Percentiles rank a stretch among this genome's conserved stretches.
Evolutionary conservation across 164 flowering plant genomes (phyloP).

Genomic region (Dillenia turbinata): DNA sequence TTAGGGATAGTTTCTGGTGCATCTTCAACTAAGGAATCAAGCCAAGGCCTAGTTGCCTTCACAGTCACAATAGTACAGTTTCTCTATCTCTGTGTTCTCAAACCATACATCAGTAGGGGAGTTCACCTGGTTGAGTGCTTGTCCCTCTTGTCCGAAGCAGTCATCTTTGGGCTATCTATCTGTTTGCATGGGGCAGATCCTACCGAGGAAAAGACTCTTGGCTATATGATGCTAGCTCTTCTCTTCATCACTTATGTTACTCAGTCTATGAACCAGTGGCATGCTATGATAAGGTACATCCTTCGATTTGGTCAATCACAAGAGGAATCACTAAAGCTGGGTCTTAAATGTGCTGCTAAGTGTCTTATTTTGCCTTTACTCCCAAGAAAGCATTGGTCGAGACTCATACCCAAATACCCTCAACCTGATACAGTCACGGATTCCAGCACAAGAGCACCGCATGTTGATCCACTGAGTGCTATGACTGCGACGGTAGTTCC

Average conservation of each 20-base stretch:
- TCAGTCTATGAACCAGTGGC: slow-evolving; percentile 54
- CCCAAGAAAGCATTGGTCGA: slow-evolving; percentile 46
- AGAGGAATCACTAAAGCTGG: slow-evolving; percentile 35
- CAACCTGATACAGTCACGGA: slow-evolving; percentile 37
- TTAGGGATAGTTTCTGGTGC: slow-evolving; percentile 46
- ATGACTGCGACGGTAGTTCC: slow-evolving; percentile 58
- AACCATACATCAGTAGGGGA: slow-evolving; percentile 47
- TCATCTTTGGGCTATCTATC: slow-evolving; percentile 37
- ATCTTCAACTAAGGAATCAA: slow-evolving; percentile 20
- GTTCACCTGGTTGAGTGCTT: slow-evolving; percentile 43
- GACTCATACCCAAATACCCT: slow-evolving; percentile 20
- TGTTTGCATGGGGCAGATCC: slow-evolving; percentile 9
- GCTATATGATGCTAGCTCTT: slow-evolving; percentile 38
- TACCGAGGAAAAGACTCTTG: slow-evolving; percentile 19
- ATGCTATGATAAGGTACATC: slow-evolving; percentile 36
- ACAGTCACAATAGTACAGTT: slow-evolving; percentile 43
- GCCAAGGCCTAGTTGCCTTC: slow-evolving; percentile 31
- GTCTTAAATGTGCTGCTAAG: slow-evolving; percentile 43
- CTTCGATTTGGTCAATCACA: slow-evolving; percentile 33
- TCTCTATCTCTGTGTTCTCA: slow-evolving; percentile 32
- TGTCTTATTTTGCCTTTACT: slow-evolving; percentile 52
- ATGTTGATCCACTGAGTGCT: slow-evolving; percentile 19
- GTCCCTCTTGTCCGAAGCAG: slow-evolving; percentile 50
- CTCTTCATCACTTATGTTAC: slow-evolving; percentile 36
- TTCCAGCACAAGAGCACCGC: slow-evolving; percentile 15